Percentiles rank a stretch among this genome's conserved stretches.
phyloP scores from a whole-genome alignment of 2,329 filamentous ascomycete genomes.

The Fusarium tanahbumbuense region DNA sequence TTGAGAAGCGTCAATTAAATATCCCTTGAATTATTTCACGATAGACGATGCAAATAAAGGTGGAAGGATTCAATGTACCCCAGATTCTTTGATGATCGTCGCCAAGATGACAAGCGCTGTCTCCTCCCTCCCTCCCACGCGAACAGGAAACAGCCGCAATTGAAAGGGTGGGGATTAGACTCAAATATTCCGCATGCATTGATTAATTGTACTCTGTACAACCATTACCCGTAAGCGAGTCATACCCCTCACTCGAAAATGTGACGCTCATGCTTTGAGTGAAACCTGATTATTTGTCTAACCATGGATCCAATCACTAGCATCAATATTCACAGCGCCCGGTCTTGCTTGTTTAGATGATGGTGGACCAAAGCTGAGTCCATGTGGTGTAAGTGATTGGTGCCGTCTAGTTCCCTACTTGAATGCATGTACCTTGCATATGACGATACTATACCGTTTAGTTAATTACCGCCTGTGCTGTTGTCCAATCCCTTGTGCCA shows the following conservation, averaged over 20 bases:
- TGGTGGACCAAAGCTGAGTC: neutral
- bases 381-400: conserved; percentile 33
- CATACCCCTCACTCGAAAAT: neutral
- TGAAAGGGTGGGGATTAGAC: neutral
- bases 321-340: neutral
- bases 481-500: conserved; percentile 31
- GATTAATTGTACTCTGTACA: neutral
- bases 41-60: neutral
- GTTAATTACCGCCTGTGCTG: conserved; percentile 2
- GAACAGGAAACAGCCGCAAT: neutral
- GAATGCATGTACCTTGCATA: conserved; percentile 18
- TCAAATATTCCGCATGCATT: neutral
- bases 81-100: neutral
- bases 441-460: conserved; percentile 6
- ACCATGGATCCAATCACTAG: neutral
- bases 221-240: neutral
- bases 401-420: neutral
- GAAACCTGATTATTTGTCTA: neutral
- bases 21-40: neutral
- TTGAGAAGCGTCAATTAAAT: neutral
- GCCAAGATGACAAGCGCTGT: neutral
- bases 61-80: neutral
- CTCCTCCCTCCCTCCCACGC: neutral
- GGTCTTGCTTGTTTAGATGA: too few species aligned
- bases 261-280: neutral